Evolutionary conservation across 257 asterid genomes (phyloP), one percentile per base, ranked within the genome.

Genomic region (Parsonsia alboflavescens): DNA sequence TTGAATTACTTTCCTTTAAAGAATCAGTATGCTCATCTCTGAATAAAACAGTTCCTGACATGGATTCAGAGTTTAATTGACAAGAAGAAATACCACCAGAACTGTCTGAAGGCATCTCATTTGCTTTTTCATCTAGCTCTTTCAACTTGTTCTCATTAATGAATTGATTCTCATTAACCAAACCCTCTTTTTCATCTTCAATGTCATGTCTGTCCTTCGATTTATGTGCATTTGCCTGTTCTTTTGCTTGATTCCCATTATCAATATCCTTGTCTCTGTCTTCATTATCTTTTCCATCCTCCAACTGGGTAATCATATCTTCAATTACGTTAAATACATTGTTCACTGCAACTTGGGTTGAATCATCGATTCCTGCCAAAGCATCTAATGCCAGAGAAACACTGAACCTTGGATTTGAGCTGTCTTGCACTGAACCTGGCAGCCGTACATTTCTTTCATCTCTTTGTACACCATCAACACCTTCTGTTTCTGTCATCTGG

Each of bases 331-430:
- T 70, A 82, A 90, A 95, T 52, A 95, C 97, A 82, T 89, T 88
- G 72, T 89, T 90, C 77, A 95, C 97, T 76, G 99, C 98, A 72
- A 85, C 85, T 86, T 95, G 99, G 61, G 98, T 90, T 44, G 99
- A 87, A 87, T 95, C 99, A 87, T 95, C 99, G 63, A 95, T 82
- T 46, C 86, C 96, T 59, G 97, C 85, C 53, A 95, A 82, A 64
- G 97, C 94, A 83, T 83, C 86, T 7, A 95, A 85, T 73, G 99
- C 96, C 80, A 87, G 91, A 84, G 93, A 85, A 78, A 92, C 95
- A 83, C 80, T 86, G 81, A 92, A 89, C 74, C 76, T 72, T 59
- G 93, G 84, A 53, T 76, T 84, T 68, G 88, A 80, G 54, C 48
- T 75, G 78, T 73, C 81, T 77, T 79, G 87, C 79, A 64, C 80